Evolutionary conservation across 2,329 filamentous ascomycete species (phyloP), one percentile per base, ranked within the genome.

Genomic region (Fusarium robinianum): DNA sequence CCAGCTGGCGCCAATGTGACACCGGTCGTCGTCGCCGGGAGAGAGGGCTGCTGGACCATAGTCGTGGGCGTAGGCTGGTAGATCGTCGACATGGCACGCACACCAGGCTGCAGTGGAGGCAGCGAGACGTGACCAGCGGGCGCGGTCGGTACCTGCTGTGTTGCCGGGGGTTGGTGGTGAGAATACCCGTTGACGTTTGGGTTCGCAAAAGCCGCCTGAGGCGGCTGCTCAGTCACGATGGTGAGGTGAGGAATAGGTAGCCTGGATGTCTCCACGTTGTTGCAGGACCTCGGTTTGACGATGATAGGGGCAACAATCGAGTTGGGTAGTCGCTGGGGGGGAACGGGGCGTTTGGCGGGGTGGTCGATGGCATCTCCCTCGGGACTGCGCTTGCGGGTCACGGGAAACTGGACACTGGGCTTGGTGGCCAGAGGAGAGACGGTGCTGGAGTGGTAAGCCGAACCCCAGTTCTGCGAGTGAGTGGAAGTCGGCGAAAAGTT

Each of bases 51-150:
- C 32, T 71, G 68, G 11, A 68, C 59, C 61, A 71, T 70, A 43
- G 66, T 54, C 18, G 65, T 62, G 1, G 82, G 72, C 8, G 74
- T 70, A 9, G 77, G 77, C 21, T 83, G 77, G 64, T 88, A 96
- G 2, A 90, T 85, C 12, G 87, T 82, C 6, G 86, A 79, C 84
- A 95, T 91, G 7, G 89, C 81, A 34, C 87, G 81, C 23, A 78
- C 69, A n/a, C 77, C 75, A 9, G 78, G 72, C 10, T 78, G 78
- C 11, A 88, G 67, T 3, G 84, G 79, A 10, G 85, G 83, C 8
- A 88, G 72, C 15, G 85, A 83, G 15, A 83, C 71, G 41, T 65
- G 45, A 25, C 51, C 51, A 40, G 63, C 57, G 17, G 49, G 46
- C 16, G 53, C 68, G 25, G 43, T 25, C 10, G 74, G 67, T 26